Conservation (phyloP, 495 filamentous ascomycete species). For the Penicillium manginii region DNA sequence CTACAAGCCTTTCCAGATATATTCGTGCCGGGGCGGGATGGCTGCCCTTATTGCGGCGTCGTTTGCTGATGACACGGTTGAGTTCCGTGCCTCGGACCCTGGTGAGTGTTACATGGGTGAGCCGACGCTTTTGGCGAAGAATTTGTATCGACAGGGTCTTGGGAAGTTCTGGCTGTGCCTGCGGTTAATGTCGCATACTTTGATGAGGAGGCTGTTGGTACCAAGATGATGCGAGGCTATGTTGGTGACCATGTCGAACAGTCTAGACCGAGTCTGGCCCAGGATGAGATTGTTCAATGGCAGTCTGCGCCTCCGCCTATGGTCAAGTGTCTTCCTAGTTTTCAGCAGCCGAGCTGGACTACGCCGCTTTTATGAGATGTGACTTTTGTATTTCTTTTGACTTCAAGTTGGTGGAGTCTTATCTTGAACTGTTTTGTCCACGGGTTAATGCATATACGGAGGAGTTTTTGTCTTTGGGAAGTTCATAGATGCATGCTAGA, state of each 20-base stretch:
- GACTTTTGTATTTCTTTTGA: not conserved
- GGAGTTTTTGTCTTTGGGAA: too few relatives aligned
- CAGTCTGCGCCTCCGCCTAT: slow-evolving; percentile 22
- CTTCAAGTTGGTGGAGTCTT: too few relatives aligned
- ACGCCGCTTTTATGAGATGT: not conserved
- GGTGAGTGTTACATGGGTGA: slow-evolving; percentile 53
- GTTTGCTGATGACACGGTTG: slow-evolving; percentile 32
- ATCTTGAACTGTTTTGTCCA: too few relatives aligned
- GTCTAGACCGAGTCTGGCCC: slow-evolving; percentile 3
- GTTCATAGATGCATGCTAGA: too few relatives aligned
- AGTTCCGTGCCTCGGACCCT: slow-evolving; percentile 37
- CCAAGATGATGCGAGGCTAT: slow-evolving; percentile 48
- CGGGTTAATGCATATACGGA: too few relatives aligned
- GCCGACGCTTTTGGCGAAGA: slow-evolving; percentile 52
- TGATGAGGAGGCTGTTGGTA: slow-evolving; percentile 34
- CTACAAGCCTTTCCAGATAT: slow-evolving; percentile 54
- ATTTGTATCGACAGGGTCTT: slow-evolving; percentile 49
- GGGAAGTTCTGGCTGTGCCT: slow-evolving; percentile 55
- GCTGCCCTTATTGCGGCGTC: slow-evolving; percentile 37
- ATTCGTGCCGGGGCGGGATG: slow-evolving; percentile 58
- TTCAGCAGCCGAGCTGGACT: slow-evolving; percentile 24
- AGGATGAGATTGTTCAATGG: slow-evolving; percentile 27
- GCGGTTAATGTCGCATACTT: slow-evolving; percentile 52
- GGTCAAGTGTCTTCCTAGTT: slow-evolving; percentile 33
- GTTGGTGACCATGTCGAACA: slow-evolving; percentile 30